Conservation (phyloP, 768 basidiomycete genomes). For the Psilocybe cubensis region DNA sequence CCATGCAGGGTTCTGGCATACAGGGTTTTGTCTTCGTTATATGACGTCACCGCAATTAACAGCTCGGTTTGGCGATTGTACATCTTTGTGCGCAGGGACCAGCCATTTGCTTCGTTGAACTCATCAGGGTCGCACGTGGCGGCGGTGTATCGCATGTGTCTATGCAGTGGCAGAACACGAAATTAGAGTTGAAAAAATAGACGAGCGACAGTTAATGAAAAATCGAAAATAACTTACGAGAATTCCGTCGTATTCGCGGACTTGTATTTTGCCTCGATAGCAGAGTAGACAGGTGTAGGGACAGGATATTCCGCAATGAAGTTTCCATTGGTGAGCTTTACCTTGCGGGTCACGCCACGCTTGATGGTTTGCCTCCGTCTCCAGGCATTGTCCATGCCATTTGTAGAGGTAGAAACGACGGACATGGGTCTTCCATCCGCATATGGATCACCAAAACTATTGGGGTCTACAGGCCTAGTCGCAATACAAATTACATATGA, state of each 20-base stretch:
- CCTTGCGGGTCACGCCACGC: slow-evolving; percentile 89
- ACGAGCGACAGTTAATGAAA: not conserved
- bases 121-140: slow-evolving; percentile 93
- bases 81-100: slow-evolving; percentile 79
- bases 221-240: slow-evolving; percentile 57
- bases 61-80: slow-evolving; percentile 93
- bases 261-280: slow-evolving; percentile 82
- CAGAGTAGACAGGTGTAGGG: slow-evolving; percentile 80
- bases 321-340: slow-evolving; percentile 92
- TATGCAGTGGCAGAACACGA: no score
- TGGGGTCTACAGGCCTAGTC: slow-evolving; percentile 60
- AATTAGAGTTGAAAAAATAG: not conserved
- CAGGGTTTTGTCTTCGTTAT: slow-evolving; percentile 93
- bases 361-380: slow-evolving; percentile 88
- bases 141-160: slow-evolving; percentile 94
- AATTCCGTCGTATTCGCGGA: slow-evolving; percentile 83
- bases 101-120: slow-evolving; percentile 79
- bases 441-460: slow-evolving; percentile 71
- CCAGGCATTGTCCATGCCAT: slow-evolving; percentile 64
- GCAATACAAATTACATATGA: slow-evolving; percentile 8
- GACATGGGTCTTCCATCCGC: slow-evolving; percentile 49
- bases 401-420: slow-evolving; percentile 54
- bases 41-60: slow-evolving; percentile 92
- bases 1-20: slow-evolving; percentile 92
- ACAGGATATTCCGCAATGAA: slow-evolving; percentile 92